These are phyloP conservation scores for Sphaerostilbella broomeana DNA, from an alignment of 2,329 filamentous ascomycete genomes.

Conservation along the genomic window DNA sequence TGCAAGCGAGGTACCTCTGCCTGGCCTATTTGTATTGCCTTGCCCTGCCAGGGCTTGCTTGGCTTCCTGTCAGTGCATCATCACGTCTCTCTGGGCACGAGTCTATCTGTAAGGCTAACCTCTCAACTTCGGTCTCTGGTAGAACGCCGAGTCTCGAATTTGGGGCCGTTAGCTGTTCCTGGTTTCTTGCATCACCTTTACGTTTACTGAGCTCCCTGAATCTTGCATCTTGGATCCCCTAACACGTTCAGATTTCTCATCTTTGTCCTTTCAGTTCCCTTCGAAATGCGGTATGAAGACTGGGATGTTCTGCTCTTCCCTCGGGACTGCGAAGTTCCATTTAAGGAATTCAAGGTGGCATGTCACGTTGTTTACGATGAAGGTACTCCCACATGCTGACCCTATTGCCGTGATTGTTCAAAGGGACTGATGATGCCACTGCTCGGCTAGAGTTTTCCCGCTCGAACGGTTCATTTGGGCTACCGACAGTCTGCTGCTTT, in stretches of 20 bases:
- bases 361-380: conserved; percentile 61
- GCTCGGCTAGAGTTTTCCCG: conserved; percentile 50
- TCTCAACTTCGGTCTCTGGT: too few relatives aligned
- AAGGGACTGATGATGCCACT: background rate
- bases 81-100: background rate
- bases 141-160: too few relatives aligned
- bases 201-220: too few relatives aligned
- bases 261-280: too few relatives aligned
- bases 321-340: conserved; percentile 55
- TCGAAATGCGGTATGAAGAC: conserved; percentile 72
- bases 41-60: background rate
- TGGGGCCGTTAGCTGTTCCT: too few relatives aligned
- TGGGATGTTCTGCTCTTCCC: conserved; percentile 85
- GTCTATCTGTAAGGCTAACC: background rate
- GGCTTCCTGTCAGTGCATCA: background rate
- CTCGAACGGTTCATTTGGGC: conserved; percentile 38
- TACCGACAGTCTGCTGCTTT: conserved; percentile 67
- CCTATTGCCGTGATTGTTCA: background rate
- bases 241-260: too few relatives aligned
- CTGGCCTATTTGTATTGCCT: background rate
- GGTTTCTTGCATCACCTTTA: too few relatives aligned
- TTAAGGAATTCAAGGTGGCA: conserved; percentile 76
- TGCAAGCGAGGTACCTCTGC: background rate
- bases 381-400: conserved; percentile 33
- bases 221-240: too few relatives aligned